These are phyloP conservation scores for Pseudocercospora pini-densiflorae DNA, from an alignment of 2,329 filamentous ascomycete species.

Conservation along the genomic window DNA sequence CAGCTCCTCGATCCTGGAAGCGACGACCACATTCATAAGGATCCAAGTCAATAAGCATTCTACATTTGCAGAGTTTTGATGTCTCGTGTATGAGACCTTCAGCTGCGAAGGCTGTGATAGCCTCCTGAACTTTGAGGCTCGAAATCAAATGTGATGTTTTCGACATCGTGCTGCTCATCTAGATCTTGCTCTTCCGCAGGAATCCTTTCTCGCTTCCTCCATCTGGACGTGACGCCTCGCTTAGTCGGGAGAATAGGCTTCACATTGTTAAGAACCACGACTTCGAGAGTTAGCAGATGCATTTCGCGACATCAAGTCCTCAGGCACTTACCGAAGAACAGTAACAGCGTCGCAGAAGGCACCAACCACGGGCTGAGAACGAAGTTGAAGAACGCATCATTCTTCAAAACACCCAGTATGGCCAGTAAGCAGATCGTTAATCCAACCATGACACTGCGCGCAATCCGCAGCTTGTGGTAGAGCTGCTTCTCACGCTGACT, in stretches of 20 bases:
- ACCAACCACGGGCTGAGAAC: neutral
- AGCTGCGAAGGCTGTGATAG: neutral
- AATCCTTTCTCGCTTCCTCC: neutral
- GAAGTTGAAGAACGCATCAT: neutral
- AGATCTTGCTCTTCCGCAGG: neutral
- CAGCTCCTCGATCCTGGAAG: neutral
- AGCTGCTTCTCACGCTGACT: constrained; percentile 15
- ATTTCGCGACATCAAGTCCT: neutral
- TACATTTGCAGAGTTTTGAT: neutral
- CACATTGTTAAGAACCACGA: neutral
- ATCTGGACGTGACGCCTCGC: neutral
- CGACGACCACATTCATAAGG: neutral
- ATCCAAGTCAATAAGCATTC: neutral
- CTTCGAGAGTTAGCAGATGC: neutral
- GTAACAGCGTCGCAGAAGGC: neutral
- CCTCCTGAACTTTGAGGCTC: neutral
- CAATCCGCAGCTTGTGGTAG: neutral
- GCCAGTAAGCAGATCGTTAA: neutral
- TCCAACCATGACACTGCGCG: neutral
- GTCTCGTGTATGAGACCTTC: neutral
- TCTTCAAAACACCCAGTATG: neutral
- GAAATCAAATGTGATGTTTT: neutral
- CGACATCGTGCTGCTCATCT: neutral
- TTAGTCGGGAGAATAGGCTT: neutral
- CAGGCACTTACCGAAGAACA: neutral